Percentiles rank a stretch among this genome's conserved stretches.
Conservation (phyloP, 1,139 yeast species). For the Diutina neorugosa region DNA sequence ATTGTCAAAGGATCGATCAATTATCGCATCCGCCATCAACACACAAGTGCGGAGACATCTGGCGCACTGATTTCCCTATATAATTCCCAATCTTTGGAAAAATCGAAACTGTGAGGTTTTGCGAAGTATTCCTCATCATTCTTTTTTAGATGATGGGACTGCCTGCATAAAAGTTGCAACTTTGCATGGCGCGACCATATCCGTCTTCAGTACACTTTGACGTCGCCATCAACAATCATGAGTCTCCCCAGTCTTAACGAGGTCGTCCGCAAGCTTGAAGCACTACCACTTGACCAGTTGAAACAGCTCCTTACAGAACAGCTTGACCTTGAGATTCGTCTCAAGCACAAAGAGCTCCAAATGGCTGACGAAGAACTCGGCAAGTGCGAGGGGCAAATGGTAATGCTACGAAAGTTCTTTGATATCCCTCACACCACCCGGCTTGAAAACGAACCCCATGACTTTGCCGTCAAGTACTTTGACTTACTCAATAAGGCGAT, state of each 20-base stretch:
- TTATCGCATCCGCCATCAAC: neutral
- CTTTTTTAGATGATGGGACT: neutral
- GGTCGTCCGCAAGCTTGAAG: neutral
- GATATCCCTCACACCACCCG: constrained; percentile 29
- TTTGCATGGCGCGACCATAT: neutral
- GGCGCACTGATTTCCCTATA: neutral
- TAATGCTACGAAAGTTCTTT: constrained; percentile 40
- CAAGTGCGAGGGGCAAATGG: constrained; percentile 50
- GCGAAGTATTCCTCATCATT: too few relatives aligned
- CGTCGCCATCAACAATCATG: neutral
- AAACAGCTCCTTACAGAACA: constrained; percentile 14
- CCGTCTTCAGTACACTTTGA: neutral
- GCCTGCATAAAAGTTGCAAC: neutral
- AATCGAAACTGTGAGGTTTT: neutral
- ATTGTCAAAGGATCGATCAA: too few relatives aligned
- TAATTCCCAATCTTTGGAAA: neutral
- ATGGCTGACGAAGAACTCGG: constrained; percentile 51
- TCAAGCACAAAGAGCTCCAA: constrained; percentile 56
- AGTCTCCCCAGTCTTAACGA: neutral
- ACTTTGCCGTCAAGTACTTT: constrained; percentile 37
- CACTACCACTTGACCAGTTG: neutral
- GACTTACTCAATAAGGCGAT: constrained; percentile 25
- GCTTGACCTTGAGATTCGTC: constrained; percentile 56
- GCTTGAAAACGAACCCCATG: constrained; percentile 33
- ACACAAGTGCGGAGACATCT: neutral